Evolutionary conservation across 108 stramenopile genomes (phyloP).

Genomic region (Cyclotella cryptica): DNA sequence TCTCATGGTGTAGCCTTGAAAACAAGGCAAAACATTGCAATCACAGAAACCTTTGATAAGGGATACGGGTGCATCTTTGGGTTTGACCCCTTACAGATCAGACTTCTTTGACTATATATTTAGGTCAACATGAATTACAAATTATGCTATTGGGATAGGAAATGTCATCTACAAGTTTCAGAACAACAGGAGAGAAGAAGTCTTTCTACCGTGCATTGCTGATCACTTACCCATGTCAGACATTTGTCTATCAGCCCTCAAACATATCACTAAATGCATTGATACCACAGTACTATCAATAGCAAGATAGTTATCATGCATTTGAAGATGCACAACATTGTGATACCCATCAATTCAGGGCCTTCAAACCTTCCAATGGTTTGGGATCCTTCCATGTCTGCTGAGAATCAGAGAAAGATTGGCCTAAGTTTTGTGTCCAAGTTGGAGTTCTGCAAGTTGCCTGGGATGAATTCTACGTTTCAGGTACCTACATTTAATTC

Average conservation of each 20-base stretch:
- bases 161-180: not conserved
- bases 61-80: slow-evolving; percentile 8
- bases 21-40: no score
- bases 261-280: not conserved
- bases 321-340: not conserved
- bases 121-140: not conserved
- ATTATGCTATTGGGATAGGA: no score
- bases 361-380: no score
- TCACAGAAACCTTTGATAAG: not conserved
- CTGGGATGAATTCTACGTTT: no score
- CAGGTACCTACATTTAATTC: no score
- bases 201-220: not conserved
- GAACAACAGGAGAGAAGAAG: not conserved
- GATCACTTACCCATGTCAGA: not conserved
- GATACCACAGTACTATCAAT: not conserved
- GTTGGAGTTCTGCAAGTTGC: no score
- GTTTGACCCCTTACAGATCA: not conserved
- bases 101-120: slow-evolving; percentile 8
- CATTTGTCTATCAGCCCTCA: not conserved
- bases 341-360: no score
- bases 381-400: no score
- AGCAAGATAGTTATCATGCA: not conserved
- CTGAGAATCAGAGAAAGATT: no score
- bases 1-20: no score
- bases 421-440: no score